Conservation (phyloP, 371 early-diverging fungal genomes). For the Apophysomyces elegans region DNA sequence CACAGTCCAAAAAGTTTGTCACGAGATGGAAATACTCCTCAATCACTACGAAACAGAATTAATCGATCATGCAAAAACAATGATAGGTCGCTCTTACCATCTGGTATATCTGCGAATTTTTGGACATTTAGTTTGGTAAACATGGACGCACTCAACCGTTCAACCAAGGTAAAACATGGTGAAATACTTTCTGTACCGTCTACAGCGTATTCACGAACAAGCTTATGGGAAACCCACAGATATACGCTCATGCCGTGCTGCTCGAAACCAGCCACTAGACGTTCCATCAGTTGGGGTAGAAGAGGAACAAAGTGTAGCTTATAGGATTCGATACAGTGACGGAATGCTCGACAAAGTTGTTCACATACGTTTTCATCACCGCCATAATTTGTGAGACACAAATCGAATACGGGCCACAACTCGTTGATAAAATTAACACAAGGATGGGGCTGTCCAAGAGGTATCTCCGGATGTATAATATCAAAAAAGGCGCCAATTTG, state of each 20-base stretch:
- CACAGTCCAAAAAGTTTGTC: conserved; percentile 53
- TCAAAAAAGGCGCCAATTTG: conserved; percentile 61
- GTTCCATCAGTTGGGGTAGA: conserved; percentile 57
- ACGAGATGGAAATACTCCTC: conserved; percentile 74
- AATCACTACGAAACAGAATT: conserved; percentile 44
- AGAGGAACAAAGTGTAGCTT: conserved; percentile 59
- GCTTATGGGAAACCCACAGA: conserved; percentile 72
- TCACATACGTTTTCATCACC: conserved; percentile 60
- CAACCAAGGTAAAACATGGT: conserved; percentile 44
- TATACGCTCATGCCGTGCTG: conserved; percentile 68
- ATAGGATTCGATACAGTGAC: conserved; percentile 66
- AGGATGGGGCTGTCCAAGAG: conserved; percentile 65
- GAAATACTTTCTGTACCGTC: conserved; percentile 45
- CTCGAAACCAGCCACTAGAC: conserved; percentile 65
- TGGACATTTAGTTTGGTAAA: conserved; percentile 58
- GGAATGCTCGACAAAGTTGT: conserved; percentile 70
- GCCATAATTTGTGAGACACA: conserved; percentile 59
- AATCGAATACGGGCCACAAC: conserved; percentile 79
- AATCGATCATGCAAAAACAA: not conserved
- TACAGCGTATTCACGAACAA: conserved; percentile 40
- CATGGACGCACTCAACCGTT: conserved; percentile 63
- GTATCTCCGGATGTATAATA: conserved; percentile 55
- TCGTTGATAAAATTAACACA: conserved; percentile 73
- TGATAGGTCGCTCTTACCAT: conserved; percentile 46
- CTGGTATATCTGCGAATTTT: conserved; percentile 67